Base-by-base conservation (phyloP, 345 rosid genomes). In the Cardamine occulta region DNA sequence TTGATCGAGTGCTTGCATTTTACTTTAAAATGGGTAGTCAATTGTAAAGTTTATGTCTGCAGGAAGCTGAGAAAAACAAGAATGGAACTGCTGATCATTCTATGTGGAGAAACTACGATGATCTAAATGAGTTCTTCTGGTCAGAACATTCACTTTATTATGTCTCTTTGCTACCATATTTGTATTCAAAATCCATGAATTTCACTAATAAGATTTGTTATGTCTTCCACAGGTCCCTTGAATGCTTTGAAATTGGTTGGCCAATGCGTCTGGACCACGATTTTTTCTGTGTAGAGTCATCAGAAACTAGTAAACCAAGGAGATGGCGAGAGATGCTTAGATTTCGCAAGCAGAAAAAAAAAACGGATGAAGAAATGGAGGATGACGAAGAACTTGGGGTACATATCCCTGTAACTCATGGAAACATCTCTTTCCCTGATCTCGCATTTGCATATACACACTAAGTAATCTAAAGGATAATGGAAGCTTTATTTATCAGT, bases 21-120 rank as follows among this genome's bases (percentile, higher is more conserved):
- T 39, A 28, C 48, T 42, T 68, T n/a, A 8, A 32, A 37, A 55
- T 7, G 10, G 48, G 60, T 52, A 51, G 51, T 80, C 65, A 75
- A 79, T 69, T 74, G 66, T 70, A 54, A 26, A 60, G 15, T 66
- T 21, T 40, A 73, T 76, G 79, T 74, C 34, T 86, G 78, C 85
- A 94, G 98, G 98, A 94, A 85, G 91, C 93, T 80, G 66, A 80
- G 71, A 89, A 88, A 82, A 88, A 63, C 85, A 87, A 90, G 83
- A 84, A 84, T 48, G 98, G 96, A 61, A 85, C 93, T 10, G 89
- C 96, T 66, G 91, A 88, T 74, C 88, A 94, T 80, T 90, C 91
- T 52, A 85, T 87, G 65, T 94, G 98, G 98, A 87, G 98, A 85
- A 94, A 94, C 86, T 94, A 91, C n/a, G 98, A 94, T 81, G 98